Base-by-base conservation (phyloP, 2,329 filamentous ascomycete species). In the Trichoderma koningii region DNA sequence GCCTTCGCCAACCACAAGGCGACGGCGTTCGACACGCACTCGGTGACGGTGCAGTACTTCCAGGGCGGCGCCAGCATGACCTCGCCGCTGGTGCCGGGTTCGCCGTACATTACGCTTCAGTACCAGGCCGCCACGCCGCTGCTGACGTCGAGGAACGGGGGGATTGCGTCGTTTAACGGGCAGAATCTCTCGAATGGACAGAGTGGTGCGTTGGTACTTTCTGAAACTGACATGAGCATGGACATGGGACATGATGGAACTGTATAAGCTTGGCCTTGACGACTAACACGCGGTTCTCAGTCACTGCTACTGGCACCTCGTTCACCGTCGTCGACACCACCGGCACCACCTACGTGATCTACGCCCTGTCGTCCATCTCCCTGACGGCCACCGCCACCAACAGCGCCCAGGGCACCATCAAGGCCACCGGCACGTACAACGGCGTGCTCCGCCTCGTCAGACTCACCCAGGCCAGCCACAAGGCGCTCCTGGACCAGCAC, bases 1-100 rank as follows among this genome's bases (percentile, higher is more conserved):
- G 53, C 56, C 45, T 71, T 71, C 64, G 68, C 60, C 21, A 70
- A 70, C 64, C 70, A 71, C 66, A 71, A 70, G 68, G 69, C 70
- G 1, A 70, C 68, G 34, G 66, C 57, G 7, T 71, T 69, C 28
- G 70, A 71, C 48, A 70, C 69, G 21, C 69, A 70, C 51, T 62
- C 56, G 17, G 68, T 71, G 28, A 70, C 69, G 15, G 67, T 71
- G 23, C 70, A 69, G 64, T 70, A 70, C 65, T 71, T 71, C 60
- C 66, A 71, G 57, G 68, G 65, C 26, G 38, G 51, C 64, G 23
- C 70, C 19, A 63, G 62, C 17, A 53, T 71, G 69, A 69, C 69
- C 2, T 60, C 66, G 12, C 67, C 68, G 28, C 68, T 71, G 26
- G 65, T 70, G 10, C 70, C 70, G 1, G 70, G 70, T 26, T 71